Evolutionary conservation across 1,139 yeast species (phyloP).

Genomic region (Yamadazyma triangularis): DNA sequence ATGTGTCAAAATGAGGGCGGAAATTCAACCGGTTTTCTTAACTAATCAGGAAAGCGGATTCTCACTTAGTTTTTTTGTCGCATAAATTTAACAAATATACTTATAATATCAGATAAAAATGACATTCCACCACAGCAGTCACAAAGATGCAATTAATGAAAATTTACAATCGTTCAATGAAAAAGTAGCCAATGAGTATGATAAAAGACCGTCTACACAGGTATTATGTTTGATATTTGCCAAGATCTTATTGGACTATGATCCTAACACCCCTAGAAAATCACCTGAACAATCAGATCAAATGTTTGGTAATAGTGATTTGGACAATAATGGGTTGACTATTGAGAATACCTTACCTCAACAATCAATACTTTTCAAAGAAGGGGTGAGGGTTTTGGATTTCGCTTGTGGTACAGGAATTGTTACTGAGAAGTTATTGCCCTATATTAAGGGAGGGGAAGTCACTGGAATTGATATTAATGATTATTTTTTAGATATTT

Average conservation of each 20-base stretch:
- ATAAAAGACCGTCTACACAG: conserved; percentile 11
- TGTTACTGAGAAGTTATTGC: conserved; percentile 25
- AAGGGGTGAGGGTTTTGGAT: conserved; percentile 29
- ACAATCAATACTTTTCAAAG: conserved; percentile 17
- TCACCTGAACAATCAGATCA: background rate
- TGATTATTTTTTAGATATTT: conserved; percentile 21
- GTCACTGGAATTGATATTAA: conserved; percentile 38
- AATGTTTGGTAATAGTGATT: background rate
- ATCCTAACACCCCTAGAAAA: background rate
- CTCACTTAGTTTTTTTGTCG: no score
- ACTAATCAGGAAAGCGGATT: no score
- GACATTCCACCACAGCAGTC: no score
- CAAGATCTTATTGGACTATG: conserved; percentile 1
- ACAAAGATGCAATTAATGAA: conserved; percentile 19
- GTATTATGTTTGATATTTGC: conserved; percentile 2
- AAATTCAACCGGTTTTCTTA: no score
- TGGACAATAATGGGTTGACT: conserved; percentile 9
- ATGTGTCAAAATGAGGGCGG: no score
- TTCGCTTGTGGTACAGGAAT: conserved; percentile 47
- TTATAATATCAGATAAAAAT: no score
- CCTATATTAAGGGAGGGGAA: conserved; percentile 17
- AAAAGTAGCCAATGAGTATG: conserved; percentile 19
- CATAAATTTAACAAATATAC: no score
- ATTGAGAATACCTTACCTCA: conserved; percentile 14
- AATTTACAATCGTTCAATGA: conserved; percentile 20